phyloP scores from a whole-genome alignment of 2,329 filamentous ascomycete genomes.

The Fusarium sp. region DNA sequence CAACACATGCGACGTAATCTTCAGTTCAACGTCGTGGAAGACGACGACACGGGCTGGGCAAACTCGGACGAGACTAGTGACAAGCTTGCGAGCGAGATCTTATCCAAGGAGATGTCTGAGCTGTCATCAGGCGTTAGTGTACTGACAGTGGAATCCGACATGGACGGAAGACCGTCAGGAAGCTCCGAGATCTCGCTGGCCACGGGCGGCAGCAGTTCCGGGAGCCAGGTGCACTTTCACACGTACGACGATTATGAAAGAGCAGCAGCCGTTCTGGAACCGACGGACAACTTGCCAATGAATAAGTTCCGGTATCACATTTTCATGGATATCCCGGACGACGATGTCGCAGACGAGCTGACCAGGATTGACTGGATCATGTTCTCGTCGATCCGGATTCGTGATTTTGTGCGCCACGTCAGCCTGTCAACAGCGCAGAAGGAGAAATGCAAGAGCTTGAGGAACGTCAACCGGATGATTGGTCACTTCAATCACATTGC shows the following conservation, averaged over 20 bases:
- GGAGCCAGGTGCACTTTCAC: slow-evolving; percentile 68
- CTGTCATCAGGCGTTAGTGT: slow-evolving; percentile 58
- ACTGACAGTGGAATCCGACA: slow-evolving; percentile 62
- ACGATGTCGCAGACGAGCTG: slow-evolving; percentile 89
- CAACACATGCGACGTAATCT: slow-evolving; percentile 87
- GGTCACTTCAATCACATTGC: slow-evolving; percentile 90
- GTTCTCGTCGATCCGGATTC: slow-evolving; percentile 93
- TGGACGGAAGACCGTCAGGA: slow-evolving; percentile 58
- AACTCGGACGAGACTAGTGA: slow-evolving; percentile 73
- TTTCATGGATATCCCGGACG: slow-evolving; percentile 88
- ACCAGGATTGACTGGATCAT: slow-evolving; percentile 98
- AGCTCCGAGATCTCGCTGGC: slow-evolving; percentile 59
- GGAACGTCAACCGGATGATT: slow-evolving; percentile 95
- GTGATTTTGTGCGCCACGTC: slow-evolving; percentile 93
- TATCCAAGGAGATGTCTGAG: slow-evolving; percentile 56
- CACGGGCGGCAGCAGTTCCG: slow-evolving; percentile 54
- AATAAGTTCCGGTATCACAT: slow-evolving; percentile 90
- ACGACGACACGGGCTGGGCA: slow-evolving; percentile 96
- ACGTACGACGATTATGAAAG: slow-evolving; percentile 84
- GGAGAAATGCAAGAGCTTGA: slow-evolving; percentile 80
- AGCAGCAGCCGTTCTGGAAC: slow-evolving; percentile 78
- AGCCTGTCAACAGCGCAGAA: slow-evolving; percentile 78
- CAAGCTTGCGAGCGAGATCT: slow-evolving; percentile 49
- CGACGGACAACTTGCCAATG: slow-evolving; percentile 76
- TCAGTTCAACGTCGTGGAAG: slow-evolving; percentile 78